A percentile compares a stretch with the other conserved stretches of the same genome.
phyloP scores from a whole-genome alignment of 1,284 basidiomycete species.

The Pseudozyma hubeiensis region DNA sequence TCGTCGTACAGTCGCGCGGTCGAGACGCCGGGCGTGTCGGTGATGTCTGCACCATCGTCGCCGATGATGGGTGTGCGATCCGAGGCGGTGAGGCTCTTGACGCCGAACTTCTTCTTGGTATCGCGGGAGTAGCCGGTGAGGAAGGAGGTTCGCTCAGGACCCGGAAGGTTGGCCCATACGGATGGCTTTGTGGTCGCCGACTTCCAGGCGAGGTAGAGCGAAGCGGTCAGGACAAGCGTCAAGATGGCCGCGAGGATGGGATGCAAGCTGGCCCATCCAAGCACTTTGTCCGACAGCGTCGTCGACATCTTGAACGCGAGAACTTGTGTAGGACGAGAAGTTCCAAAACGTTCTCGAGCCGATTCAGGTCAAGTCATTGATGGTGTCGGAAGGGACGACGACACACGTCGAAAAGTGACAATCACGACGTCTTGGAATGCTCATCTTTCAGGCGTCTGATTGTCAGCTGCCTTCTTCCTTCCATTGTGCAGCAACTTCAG shows the following conservation, averaged over 20 bases:
- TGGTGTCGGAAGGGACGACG: too few relatives aligned
- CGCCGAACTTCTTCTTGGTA: constrained; percentile 30
- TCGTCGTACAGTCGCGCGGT: constrained; percentile 38
- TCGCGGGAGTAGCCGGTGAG: constrained; percentile 31
- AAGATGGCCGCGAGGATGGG: constrained; percentile 18
- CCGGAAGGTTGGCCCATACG: constrained; percentile 37
- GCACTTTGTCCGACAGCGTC: constrained; percentile 21
- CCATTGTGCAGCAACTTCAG: too few relatives aligned
- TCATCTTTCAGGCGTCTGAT: too few relatives aligned
- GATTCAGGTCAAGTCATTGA: neutral
- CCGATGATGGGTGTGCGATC: constrained; percentile 39
- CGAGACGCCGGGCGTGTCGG: constrained; percentile 33
- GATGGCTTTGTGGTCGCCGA: constrained; percentile 26
- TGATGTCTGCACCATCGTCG: constrained; percentile 43
- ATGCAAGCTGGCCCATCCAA: constrained; percentile 19
- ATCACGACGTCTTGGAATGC: too few relatives aligned
- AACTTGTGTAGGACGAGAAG: neutral
- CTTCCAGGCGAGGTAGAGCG: constrained; percentile 24
- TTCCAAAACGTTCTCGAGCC: too few relatives aligned
- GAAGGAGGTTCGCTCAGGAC: constrained; percentile 36
- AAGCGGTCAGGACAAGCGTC: neutral
- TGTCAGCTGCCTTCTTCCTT: too few relatives aligned
- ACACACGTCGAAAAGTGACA: too few relatives aligned
- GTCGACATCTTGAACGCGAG: constrained; percentile 25
- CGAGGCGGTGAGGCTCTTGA: constrained; percentile 18